Conservation (phyloP, 352 stramenopile species). For the Phytophthora ohioensis region DNA sequence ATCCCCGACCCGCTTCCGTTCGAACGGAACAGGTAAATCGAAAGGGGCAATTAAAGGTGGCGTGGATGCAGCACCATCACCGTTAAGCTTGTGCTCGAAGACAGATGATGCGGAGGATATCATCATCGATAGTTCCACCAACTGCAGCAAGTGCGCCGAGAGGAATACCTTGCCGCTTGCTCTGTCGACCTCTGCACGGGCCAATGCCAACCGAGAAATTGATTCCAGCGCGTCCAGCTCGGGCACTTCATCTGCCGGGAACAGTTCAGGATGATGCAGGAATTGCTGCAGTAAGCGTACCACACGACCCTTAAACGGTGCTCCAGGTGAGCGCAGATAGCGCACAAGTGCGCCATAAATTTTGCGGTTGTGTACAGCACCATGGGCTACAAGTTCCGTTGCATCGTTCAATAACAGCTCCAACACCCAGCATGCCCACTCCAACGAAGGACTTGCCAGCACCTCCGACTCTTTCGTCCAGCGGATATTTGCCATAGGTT, state of each 20-base stretch:
- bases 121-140: slow-evolving; percentile 82
- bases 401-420: slow-evolving; percentile 85
- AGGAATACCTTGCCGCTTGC: slow-evolving; percentile 74
- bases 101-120: slow-evolving; percentile 48
- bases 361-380: slow-evolving; percentile 82
- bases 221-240: slow-evolving; percentile 70
- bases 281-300: slow-evolving; percentile 82
- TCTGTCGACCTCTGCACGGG: slow-evolving; percentile 65
- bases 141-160: slow-evolving; percentile 75
- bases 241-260: slow-evolving; percentile 62
- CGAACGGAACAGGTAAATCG: slow-evolving; percentile 49
- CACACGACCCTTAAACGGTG: slow-evolving; percentile 84
- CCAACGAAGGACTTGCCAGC: slow-evolving; percentile 73
- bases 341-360: slow-evolving; percentile 85
- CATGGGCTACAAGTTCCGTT: slow-evolving; percentile 64
- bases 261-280: slow-evolving; percentile 67
- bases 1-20: slow-evolving; percentile 51
- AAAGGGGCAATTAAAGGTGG: slow-evolving; percentile 32
- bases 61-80: not conserved
- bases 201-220: slow-evolving; percentile 68
- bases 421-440: slow-evolving; percentile 89
- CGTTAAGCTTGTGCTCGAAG: slow-evolving; percentile 44
- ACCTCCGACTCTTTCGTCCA: slow-evolving; percentile 87
- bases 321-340: slow-evolving; percentile 81
- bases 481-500: slow-evolving; percentile 77